A percentile compares a stretch with the other conserved stretches of the same genome.
Evolutionary conservation across 441 rosid genomes (phyloP).

Genomic region (Croton setiger): DNA sequence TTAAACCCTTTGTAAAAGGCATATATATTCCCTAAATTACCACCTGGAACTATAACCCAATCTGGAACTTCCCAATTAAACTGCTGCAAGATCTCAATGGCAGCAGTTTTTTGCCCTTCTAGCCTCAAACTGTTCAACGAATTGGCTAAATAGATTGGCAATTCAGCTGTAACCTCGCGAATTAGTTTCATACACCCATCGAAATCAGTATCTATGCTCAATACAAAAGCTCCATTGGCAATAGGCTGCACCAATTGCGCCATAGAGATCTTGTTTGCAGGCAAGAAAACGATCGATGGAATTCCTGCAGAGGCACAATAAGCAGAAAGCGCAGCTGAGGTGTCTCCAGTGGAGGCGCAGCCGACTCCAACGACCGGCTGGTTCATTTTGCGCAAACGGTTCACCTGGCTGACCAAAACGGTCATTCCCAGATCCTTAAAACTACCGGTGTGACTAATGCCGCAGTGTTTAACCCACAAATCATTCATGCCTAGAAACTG

Average conservation of each 20-base stretch:
- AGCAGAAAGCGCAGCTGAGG: conserved; percentile 57
- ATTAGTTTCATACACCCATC: conserved; percentile 67
- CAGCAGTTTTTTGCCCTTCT: conserved; percentile 70
- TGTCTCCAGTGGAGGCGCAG: conserved; percentile 63
- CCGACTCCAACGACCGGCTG: conserved; percentile 54
- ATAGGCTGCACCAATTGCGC: conserved; percentile 66
- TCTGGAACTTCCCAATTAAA: conserved; percentile 69
- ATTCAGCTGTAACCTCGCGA: conserved; percentile 55
- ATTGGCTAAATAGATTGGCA: conserved; percentile 60
- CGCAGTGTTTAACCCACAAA: conserved; percentile 69
- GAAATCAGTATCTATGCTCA: conserved; percentile 59
- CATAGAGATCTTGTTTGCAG: conserved; percentile 53
- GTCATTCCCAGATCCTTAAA: conserved; percentile 70
- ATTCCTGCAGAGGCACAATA: conserved; percentile 60
- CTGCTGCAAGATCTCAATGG: conserved; percentile 63
- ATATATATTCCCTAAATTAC: conserved; percentile 58
- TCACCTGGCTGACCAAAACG: conserved; percentile 56
- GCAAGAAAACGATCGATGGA: conserved; percentile 54
- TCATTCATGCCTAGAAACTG: conserved; percentile 45
- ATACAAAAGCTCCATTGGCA: conserved; percentile 60
- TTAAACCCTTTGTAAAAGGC: conserved; percentile 64
- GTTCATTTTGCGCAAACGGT: conserved; percentile 40
- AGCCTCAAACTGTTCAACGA: conserved; percentile 54
- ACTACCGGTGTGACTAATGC: conserved; percentile 59
- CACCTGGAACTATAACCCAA: conserved; percentile 63